Evolutionary conservation across 768 basidiomycete species (phyloP), one percentile per base, ranked within the genome.

Genomic region (Mycena indigotica): DNA sequence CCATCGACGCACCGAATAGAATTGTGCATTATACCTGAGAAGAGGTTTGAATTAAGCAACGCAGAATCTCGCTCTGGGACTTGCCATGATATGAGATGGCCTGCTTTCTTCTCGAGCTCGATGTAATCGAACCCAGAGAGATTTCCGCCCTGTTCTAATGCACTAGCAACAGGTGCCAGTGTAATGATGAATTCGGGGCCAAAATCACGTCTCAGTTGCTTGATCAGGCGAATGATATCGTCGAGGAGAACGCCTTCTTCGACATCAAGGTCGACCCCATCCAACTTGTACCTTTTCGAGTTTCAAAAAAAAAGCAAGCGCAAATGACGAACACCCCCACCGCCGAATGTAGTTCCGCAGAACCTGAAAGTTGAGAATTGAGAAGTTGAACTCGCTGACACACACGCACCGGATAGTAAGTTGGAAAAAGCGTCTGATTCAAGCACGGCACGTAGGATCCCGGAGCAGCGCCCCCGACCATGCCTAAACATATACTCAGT

Each of bases 91-190:
- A 70, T 67, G 4, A 59, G 24, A 25, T 52, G 19, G 5, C 63
- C 65, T 2, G 55, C 38, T 12, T 13, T 16, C 1, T 44, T 25
- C 17, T 69, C 67, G 12, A 69, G 62, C 15, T 55, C 35, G 51
- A 64, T 52, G 41, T 70, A 70, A 49, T 68, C 61, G 44, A 70
- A 70, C 2, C 69, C 69, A 28, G 66, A 67, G 17, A 70, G 66
- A 50, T 68, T 69, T 4, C 59, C 62, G 3, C 60, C 64, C 41
- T 64, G 56, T 2, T 52, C 23, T 15, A 69, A 58, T n/a, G 68
- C 68, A 23, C 57, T 61, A 3, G 68, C 66, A 10, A 68, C 67
- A 19, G 68, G 68, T 12, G 68, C 68, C 4, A 66, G 60, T 3
- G 68, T 68, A 32, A 70, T 67, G 45, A 70, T 65, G 53, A 70